Conservation (phyloP, 768 basidiomycete species). For the Hortiboletus flavorubellus region DNA sequence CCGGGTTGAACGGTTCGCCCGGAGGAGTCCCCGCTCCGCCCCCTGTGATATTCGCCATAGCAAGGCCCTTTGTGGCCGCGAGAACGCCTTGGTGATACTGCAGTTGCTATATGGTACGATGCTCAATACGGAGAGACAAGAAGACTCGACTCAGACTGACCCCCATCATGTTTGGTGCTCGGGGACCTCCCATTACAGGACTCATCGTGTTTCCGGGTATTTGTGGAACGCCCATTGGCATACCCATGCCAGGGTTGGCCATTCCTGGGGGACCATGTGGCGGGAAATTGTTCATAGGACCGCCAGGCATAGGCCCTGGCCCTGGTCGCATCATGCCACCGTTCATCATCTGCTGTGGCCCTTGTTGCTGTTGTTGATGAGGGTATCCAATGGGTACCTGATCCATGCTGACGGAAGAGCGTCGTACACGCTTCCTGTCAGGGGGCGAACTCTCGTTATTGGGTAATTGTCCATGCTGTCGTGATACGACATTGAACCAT, state of each 20-base stretch:
- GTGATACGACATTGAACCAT: not conserved
- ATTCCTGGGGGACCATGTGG: constrained; percentile 31
- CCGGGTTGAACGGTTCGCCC: constrained; percentile 41
- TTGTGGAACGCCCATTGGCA: constrained; percentile 34
- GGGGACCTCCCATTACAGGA: constrained; percentile 35
- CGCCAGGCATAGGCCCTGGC: constrained; percentile 30
- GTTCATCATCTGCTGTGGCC: constrained; percentile 38
- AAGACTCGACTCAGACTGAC: constrained; percentile 14
- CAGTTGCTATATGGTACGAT: constrained; percentile 14
- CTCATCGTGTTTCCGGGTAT: constrained; percentile 32
- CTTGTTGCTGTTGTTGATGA: constrained; percentile 34
- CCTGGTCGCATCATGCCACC: constrained; percentile 39
- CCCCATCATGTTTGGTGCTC: constrained; percentile 29
- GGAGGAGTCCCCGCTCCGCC: constrained; percentile 44
- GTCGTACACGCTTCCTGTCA: constrained; percentile 50
- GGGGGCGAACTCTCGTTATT: constrained; percentile 56
- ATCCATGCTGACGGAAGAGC: constrained; percentile 45
- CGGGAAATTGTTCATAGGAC: constrained; percentile 34
- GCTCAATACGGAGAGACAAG: constrained; percentile 6
- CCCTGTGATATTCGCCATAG: constrained; percentile 28
- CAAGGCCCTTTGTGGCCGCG: constrained; percentile 34
- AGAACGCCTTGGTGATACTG: constrained; percentile 41
- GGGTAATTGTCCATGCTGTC: constrained; percentile 45
- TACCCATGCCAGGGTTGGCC: constrained; percentile 32
- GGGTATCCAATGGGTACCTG: constrained; percentile 39